Evolutionary conservation across 257 asterid genomes (phyloP).

Genomic region (Striga asiatica): DNA sequence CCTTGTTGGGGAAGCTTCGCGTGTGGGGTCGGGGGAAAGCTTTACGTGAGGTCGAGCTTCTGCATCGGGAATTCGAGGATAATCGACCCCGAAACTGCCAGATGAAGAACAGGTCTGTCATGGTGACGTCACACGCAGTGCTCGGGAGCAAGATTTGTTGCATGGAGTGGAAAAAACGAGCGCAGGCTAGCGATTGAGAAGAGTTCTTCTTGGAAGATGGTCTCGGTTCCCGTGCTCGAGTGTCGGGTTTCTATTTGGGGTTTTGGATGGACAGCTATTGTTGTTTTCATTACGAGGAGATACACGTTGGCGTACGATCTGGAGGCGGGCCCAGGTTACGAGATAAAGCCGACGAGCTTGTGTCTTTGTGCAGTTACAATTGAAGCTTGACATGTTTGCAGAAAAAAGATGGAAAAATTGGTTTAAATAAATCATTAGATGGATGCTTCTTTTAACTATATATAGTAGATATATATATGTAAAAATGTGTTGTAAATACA

Average conservation of each 20-base stretch:
- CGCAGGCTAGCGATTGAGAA: conserved; percentile 49
- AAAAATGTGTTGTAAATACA: no score
- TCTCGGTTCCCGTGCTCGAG: conserved; percentile 51
- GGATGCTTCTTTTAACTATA: no score
- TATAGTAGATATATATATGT: no score
- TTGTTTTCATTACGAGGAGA: conserved; percentile 44
- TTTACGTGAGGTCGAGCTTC: conserved; percentile 65
- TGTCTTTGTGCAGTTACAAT: conserved; percentile 59
- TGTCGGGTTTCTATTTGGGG: conserved; percentile 55
- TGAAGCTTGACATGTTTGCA: conserved; percentile 41
- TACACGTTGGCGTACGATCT: conserved; percentile 59
- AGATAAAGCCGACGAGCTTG: conserved; percentile 48
- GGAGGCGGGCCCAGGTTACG: conserved; percentile 44
- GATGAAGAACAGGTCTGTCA: conserved; percentile 78
- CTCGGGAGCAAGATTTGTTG: conserved; percentile 59
- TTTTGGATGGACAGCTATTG: conserved; percentile 54
- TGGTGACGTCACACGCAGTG: conserved; percentile 76
- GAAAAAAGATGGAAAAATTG: no score
- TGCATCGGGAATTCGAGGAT: conserved; percentile 67
- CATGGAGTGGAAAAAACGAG: conserved; percentile 83
- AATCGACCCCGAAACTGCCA: conserved; percentile 36
- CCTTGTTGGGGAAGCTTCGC: conserved; percentile 88
- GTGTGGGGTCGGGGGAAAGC: conserved; percentile 51
- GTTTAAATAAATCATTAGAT: no score
- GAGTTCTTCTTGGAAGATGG: conserved; percentile 70